phyloP scores from a whole-genome alignment of 192 early-diverging fungal genomes.

The Linnemannia zychae region DNA sequence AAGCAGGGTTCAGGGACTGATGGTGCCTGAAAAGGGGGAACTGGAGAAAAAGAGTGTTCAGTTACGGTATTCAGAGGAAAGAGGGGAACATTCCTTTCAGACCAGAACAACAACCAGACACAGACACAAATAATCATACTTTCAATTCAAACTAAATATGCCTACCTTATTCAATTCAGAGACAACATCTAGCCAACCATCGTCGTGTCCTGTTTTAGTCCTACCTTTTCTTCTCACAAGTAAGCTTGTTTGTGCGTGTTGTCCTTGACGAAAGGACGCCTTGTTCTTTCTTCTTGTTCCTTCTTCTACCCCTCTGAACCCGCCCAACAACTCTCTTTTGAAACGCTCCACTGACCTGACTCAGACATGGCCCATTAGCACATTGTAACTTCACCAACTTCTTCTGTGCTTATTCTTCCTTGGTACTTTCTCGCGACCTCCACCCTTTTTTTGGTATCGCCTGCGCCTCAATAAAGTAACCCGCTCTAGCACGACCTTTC shows the following conservation, averaged over 20 bases:
- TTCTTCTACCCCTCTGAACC: no score
- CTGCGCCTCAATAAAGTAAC: no score
- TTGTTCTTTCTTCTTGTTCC: no score
- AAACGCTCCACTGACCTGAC: no score
- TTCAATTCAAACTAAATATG: not conserved
- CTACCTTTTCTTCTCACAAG: not conserved
- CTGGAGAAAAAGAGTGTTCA: not conserved
- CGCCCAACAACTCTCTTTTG: no score
- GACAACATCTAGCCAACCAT: not conserved
- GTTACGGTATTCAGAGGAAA: not conserved
- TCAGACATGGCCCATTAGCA: no score
- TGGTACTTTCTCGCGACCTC: no score
- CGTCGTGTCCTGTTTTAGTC: not conserved
- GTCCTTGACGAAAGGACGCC: no score
- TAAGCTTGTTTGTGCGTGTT: not conserved
- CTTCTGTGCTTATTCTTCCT: no score
- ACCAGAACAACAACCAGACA: not conserved
- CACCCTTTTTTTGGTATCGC: no score
- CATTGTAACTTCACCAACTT: no score
- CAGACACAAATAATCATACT: not conserved
- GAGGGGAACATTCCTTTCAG: not conserved
- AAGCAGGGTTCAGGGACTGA: not conserved
- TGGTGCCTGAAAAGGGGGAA: not conserved
- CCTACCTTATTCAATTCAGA: not conserved
- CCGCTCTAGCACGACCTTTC: no score